Evolutionary conservation across 306 rosid species (phyloP).

Genomic region (Albizia julibrissin): DNA sequence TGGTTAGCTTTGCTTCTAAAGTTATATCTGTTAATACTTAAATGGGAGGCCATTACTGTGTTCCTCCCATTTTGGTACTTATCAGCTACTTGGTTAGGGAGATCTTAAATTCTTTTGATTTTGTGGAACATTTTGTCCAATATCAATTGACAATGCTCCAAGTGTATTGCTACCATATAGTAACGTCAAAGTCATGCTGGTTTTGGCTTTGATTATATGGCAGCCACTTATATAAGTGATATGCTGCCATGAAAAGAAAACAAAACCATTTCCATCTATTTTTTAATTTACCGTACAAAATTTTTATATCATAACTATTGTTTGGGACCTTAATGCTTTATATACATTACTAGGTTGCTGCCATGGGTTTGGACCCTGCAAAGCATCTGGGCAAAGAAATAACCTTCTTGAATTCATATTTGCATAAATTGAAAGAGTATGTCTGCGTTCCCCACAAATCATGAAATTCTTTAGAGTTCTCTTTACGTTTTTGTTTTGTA

Average conservation of each 20-base stretch:
- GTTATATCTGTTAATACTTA: constrained; percentile 15
- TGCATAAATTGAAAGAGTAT: constrained; percentile 87
- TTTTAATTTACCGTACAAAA: constrained; percentile 23
- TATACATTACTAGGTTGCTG: constrained; percentile 77
- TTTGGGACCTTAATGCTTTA: constrained; percentile 34
- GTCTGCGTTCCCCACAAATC: constrained; percentile 26
- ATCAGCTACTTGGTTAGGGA: background rate
- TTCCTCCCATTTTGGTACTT: constrained; percentile 19
- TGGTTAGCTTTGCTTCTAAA: constrained; percentile 18
- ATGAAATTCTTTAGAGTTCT: constrained; percentile 17
- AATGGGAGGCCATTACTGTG: constrained; percentile 11
- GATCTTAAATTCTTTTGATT: constrained; percentile 23
- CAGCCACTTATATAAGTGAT: constrained; percentile 9
- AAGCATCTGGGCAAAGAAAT: constrained; percentile 95
- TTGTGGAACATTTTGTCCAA: constrained; percentile 6
- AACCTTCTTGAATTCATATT: constrained; percentile 64
- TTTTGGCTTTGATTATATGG: constrained; percentile 18
- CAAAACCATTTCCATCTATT: constrained; percentile 27
- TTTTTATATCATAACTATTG: constrained; percentile 27
- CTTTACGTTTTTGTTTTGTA: constrained; percentile 4
- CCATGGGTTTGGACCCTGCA: constrained; percentile 90
- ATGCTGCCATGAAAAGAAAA: constrained; percentile 9
- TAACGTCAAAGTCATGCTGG: constrained; percentile 24
- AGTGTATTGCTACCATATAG: constrained; percentile 29
- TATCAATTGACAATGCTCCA: constrained; percentile 24